These are phyloP conservation scores for Ophiostoma sp. DNA, from an alignment of 2,329 filamentous ascomycete species.

Conservation along the genomic window DNA sequence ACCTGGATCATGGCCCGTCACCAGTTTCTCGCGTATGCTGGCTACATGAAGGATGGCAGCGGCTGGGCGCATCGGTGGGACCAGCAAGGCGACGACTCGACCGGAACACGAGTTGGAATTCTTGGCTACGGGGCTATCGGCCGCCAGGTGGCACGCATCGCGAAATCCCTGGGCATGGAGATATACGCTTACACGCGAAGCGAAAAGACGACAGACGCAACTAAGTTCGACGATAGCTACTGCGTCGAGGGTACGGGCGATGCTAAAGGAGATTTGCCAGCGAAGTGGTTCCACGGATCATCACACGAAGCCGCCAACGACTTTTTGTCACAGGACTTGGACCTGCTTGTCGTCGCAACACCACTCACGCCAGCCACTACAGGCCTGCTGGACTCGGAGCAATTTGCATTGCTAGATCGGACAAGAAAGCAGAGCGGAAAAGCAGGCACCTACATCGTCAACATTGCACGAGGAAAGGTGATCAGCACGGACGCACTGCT, in stretches of 20 bases:
- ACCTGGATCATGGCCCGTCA: slow-evolving; percentile 31
- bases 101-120: slow-evolving; percentile 48
- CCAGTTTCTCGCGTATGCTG: background rate
- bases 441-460: slow-evolving; percentile 57
- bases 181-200: slow-evolving; percentile 71
- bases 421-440: slow-evolving; percentile 26
- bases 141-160: slow-evolving; percentile 51
- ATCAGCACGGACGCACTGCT: slow-evolving; percentile 54
- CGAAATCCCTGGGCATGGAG: slow-evolving; percentile 61
- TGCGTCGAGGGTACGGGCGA: slow-evolving; percentile 62
- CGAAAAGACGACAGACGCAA: slow-evolving; percentile 60
- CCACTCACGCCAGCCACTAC: slow-evolving; percentile 47
- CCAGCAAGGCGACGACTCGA: slow-evolving; percentile 39
- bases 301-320: slow-evolving; percentile 42
- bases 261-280: slow-evolving; percentile 43
- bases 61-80: slow-evolving; percentile 40
- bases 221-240: slow-evolving; percentile 59
- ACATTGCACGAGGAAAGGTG: slow-evolving; percentile 60
- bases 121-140: slow-evolving; percentile 53
- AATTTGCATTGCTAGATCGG: slow-evolving; percentile 43
- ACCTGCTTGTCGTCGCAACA: slow-evolving; percentile 48
- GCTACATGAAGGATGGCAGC: slow-evolving; percentile 28
- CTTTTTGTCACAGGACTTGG: slow-evolving; percentile 48
- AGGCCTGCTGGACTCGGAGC: slow-evolving; percentile 45
- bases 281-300: slow-evolving; percentile 47